These are phyloP conservation scores for Elsinoe ampelina DNA, from an alignment of 2,329 filamentous ascomycete species.

Conservation along the genomic window DNA sequence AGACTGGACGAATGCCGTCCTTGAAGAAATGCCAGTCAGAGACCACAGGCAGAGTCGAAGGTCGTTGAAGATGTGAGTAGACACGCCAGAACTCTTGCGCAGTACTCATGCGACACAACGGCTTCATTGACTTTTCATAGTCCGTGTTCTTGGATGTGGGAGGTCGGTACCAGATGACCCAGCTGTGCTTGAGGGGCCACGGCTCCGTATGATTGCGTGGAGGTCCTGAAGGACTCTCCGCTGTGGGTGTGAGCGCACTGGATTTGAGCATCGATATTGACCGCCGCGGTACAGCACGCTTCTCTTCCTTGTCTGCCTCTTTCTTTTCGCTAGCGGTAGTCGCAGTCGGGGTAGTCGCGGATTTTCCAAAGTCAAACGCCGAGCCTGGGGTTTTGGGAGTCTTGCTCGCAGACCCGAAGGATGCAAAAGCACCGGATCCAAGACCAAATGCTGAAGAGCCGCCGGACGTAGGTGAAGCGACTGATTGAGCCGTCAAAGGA, in stretches of 20 bases:
- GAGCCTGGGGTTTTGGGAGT: slow-evolving; percentile 78
- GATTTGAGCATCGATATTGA: slow-evolving; percentile 15
- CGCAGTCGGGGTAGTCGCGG: slow-evolving; percentile 34
- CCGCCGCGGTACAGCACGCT: slow-evolving; percentile 16
- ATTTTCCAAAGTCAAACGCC: slow-evolving; percentile 66
- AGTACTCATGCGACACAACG: slow-evolving; percentile 70
- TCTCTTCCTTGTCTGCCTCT: slow-evolving; percentile 40
- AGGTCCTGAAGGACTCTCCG: slow-evolving; percentile 14
- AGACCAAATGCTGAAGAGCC: slow-evolving; percentile 84
- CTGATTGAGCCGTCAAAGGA: slow-evolving; percentile 53
- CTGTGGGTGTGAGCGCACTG: slow-evolving; percentile 14
- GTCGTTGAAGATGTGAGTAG: slow-evolving; percentile 80
- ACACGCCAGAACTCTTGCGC: slow-evolving; percentile 87
- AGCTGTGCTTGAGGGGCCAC: slow-evolving; percentile 66
- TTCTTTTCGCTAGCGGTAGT: slow-evolving; percentile 56
- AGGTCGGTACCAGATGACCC: slow-evolving; percentile 96
- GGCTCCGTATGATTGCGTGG: slow-evolving; percentile 30
- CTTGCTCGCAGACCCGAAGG: slow-evolving; percentile 74
- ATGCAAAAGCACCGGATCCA: slow-evolving; percentile 90
- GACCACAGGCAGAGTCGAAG: slow-evolving; percentile 77
- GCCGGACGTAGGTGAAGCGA: slow-evolving; percentile 65
- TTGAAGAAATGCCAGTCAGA: slow-evolving; percentile 99
- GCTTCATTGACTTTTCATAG: slow-evolving; percentile 92
- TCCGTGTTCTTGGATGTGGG: slow-evolving; percentile 96
- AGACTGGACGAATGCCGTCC: slow-evolving; percentile 89